Base-by-base conservation (phyloP, 306 rosid species). In the Trifolium pratense region DNA sequence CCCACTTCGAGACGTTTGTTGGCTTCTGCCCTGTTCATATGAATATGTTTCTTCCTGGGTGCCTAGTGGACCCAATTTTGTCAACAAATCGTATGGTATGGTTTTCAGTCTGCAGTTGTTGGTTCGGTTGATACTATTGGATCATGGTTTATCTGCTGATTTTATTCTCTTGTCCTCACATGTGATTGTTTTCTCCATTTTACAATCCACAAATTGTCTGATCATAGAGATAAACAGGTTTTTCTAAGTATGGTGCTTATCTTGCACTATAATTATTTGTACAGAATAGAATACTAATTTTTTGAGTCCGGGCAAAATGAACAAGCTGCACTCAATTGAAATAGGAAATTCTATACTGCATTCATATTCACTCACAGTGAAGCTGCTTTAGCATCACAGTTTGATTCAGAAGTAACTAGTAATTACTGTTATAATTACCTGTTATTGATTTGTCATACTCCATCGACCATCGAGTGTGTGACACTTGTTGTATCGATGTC, bases 181-280 rank as follows among this genome's bases (percentile, higher is more conserved):
- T 9, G 59, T 83, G 73, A 70, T 32, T 20, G 67, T 58, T 68
- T 57, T 21, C 75, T 55, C 80, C 75, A 66, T 70, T 75, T 79
- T 29, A 40, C 66, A 46, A 51, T 73, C 71, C 48, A 68, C 58
- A 76, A 62, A 78, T 37, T 51, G 63, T 57, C 67, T 66, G 65
- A 76, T 72, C 52, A 70, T 36, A 61, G 78, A 83, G 90, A 85
- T 85, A 81, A 85, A 92, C 97, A 68, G 77, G 53, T 51, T 48
- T 79, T 76, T 34, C 43, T 29, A 37, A 36, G 53, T 21, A 21
- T 55, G 64, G 83, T 79, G 97, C 93, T 89, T 85, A 81, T 89
- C 96, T 75, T 61, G 13, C 12, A 86, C 56, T 71, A 59, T 26
- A 79, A 73, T 90, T 87, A 73, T 74, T 81, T 90, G 91, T 84